phyloP scores from a whole-genome alignment of 305 asterid species.

The Fraxinus angustifolia region DNA sequence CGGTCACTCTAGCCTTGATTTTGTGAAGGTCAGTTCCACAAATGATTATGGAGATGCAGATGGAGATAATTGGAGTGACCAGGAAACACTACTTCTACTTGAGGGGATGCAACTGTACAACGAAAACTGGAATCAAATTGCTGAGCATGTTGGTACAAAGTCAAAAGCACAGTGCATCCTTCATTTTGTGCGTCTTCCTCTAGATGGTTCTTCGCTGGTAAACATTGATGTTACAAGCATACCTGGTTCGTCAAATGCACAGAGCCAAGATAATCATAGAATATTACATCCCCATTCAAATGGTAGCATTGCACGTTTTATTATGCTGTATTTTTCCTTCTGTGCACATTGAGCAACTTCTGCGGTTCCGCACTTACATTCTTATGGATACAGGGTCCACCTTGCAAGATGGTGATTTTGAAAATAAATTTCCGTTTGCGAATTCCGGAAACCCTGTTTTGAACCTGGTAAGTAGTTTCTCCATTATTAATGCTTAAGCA shows the following conservation, averaged over 20 bases:
- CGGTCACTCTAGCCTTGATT: conserved; percentile 95
- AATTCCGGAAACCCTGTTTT: conserved; percentile 81
- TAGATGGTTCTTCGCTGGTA: conserved; percentile 57
- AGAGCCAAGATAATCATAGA: conserved; percentile 38
- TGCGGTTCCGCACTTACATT: conserved; percentile 17
- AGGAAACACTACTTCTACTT: conserved; percentile 78
- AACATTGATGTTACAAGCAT: conserved; percentile 66
- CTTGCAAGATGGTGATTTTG: conserved; percentile 46
- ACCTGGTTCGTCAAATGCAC: conserved; percentile 40
- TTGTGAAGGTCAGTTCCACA: conserved; percentile 57
- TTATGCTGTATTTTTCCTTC: conserved; percentile 10
- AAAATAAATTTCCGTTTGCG: conserved; percentile 60
- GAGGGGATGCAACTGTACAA: conserved; percentile 81
- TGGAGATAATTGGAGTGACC: conserved; percentile 89
- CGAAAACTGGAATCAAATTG: conserved; percentile 88
- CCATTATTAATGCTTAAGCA: conserved; percentile 1
- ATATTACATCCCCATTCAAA: conserved; percentile 47
- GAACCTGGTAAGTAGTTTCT: conserved; percentile 57
- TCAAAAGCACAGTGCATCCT: conserved; percentile 93
- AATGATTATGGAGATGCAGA: conserved; percentile 64
- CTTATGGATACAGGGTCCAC: conserved; percentile 45
- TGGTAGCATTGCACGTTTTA: conserved; percentile 45
- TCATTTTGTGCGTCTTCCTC: conserved; percentile 84
- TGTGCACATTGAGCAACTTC: conserved; percentile 7
- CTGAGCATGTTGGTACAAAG: conserved; percentile 90